A percentile compares a stretch with the other conserved stretches of the same genome.
Conservation (phyloP, 192 early-diverging fungal genomes). For the Lobosporangium transversale region DNA sequence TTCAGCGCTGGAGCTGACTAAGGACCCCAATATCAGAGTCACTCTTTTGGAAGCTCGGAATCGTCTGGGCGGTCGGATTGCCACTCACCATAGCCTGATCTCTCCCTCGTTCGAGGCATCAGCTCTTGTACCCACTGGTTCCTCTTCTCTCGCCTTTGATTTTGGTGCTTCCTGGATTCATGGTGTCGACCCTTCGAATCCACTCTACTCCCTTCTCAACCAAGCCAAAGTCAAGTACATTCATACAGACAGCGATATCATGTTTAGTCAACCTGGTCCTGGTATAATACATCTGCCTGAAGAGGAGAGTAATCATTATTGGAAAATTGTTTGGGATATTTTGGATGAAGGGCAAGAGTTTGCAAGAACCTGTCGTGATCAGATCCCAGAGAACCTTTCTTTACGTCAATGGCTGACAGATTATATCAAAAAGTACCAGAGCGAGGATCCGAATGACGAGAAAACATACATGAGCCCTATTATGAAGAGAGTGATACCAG, state of each 20-base stretch:
- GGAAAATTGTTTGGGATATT: slow-evolving; percentile 38
- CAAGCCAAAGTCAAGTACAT: slow-evolving; percentile 13
- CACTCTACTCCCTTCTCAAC: slow-evolving; percentile 14
- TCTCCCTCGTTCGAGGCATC: background rate
- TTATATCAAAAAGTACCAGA: slow-evolving; percentile 14
- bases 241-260: slow-evolving; percentile 32
- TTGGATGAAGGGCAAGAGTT: slow-evolving; percentile 33
- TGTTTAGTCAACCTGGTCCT: slow-evolving; percentile 22
- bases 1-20: slow-evolving; percentile 33
- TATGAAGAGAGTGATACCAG: background rate
- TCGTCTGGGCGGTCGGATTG: slow-evolving; percentile 33
- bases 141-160: slow-evolving; percentile 20
- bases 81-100: slow-evolving; percentile 24
- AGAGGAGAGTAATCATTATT: slow-evolving; percentile 26
- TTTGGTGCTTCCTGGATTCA: slow-evolving; percentile 54
- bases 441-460: slow-evolving; percentile 10
- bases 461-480: slow-evolving; percentile 24
- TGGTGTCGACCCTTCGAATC: slow-evolving; percentile 40
- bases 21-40: slow-evolving; percentile 15
- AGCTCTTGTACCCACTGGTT: slow-evolving; percentile 7
- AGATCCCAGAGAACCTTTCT: slow-evolving; percentile 23
- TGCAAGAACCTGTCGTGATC: slow-evolving; percentile 14
- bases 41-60: slow-evolving; percentile 44
- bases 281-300: background rate
- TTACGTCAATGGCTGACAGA: slow-evolving; percentile 25